These are phyloP conservation scores for Cucumis hystrix DNA, from an alignment of 306 rosid genomes.

Conservation along the genomic window DNA sequence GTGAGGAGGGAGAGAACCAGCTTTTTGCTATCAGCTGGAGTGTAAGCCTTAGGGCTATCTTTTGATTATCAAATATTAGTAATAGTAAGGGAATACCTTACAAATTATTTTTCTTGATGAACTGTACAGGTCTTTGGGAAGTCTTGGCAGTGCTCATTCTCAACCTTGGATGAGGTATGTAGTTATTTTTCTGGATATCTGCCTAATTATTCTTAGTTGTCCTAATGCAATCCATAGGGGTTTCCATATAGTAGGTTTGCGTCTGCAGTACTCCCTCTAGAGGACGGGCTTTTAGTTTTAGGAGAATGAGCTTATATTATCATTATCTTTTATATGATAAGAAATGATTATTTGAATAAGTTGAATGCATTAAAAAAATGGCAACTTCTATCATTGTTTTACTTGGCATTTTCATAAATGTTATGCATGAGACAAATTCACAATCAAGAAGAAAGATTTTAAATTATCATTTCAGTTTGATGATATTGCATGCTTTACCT, in stretches of 20 bases:
- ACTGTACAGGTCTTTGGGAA: constrained; percentile 57
- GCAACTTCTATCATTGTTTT: not conserved
- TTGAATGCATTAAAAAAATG: not conserved
- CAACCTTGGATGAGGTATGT: constrained; percentile 70
- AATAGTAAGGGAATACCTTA: no score
- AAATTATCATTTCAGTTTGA: not conserved
- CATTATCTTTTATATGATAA: not conserved
- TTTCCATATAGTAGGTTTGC: not conserved
- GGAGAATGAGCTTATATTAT: not conserved
- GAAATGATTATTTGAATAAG: not conserved
- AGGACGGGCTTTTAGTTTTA: not conserved
- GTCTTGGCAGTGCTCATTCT: constrained; percentile 51
- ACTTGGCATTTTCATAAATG: not conserved
- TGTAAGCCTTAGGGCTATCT: no score
- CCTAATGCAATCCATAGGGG: not conserved
- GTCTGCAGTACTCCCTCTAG: not conserved
- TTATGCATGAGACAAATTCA: not conserved
- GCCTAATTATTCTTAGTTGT: not conserved
- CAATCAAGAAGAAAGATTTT: not conserved
- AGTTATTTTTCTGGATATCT: not conserved
- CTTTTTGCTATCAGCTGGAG: no score
- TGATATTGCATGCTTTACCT: not conserved
- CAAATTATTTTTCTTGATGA: not conserved
- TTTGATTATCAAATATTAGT: no score
- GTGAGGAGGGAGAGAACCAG: no score